A percentile compares a stretch with the other conserved stretches of the same genome.
These are phyloP conservation scores for Clavispora asparagi DNA, from an alignment of 805 yeast species.

Conservation along the genomic window DNA sequence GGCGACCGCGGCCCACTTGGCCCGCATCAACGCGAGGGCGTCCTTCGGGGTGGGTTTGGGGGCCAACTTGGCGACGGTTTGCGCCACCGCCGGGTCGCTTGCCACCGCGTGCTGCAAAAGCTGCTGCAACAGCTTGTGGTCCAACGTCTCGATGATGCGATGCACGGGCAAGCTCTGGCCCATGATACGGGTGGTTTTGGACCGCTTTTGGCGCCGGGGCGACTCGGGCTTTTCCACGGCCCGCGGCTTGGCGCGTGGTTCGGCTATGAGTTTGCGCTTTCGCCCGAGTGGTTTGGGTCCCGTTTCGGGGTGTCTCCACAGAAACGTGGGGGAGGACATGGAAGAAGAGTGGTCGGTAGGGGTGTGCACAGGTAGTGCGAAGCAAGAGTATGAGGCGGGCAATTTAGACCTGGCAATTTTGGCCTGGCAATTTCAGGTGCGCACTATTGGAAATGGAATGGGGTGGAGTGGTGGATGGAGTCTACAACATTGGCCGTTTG, in stretches of 20 bases:
- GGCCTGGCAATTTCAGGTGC: no score
- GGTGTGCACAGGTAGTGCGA: neutral
- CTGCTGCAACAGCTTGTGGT: slow-evolving; percentile 47
- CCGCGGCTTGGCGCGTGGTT: neutral
- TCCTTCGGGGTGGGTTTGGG: slow-evolving; percentile 55
- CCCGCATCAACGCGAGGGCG: slow-evolving; percentile 45
- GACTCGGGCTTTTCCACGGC: neutral
- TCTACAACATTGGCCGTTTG: no score
- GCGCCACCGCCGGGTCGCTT: slow-evolving; percentile 57
- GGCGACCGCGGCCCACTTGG: slow-evolving; percentile 41
- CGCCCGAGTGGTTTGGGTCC: neutral
- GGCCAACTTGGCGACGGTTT: slow-evolving; percentile 45
- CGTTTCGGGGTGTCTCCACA: slow-evolving; percentile 2
- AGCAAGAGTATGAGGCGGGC: no score
- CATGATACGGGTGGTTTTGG: slow-evolving; percentile 39
- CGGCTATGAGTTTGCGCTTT: slow-evolving; percentile 1
- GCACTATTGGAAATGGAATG: no score
- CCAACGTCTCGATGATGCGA: slow-evolving; percentile 66
- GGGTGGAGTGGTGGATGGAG: no score
- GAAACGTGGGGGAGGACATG: slow-evolving; percentile 1
- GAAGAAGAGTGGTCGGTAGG: neutral
- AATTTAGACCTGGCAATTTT: no score
- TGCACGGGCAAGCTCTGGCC: slow-evolving; percentile 61
- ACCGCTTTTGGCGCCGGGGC: slow-evolving; percentile 17
- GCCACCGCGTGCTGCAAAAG: slow-evolving; percentile 50